Base-by-base conservation (phyloP, 768 basidiomycete genomes). In the Coprinopsis sp. region DNA sequence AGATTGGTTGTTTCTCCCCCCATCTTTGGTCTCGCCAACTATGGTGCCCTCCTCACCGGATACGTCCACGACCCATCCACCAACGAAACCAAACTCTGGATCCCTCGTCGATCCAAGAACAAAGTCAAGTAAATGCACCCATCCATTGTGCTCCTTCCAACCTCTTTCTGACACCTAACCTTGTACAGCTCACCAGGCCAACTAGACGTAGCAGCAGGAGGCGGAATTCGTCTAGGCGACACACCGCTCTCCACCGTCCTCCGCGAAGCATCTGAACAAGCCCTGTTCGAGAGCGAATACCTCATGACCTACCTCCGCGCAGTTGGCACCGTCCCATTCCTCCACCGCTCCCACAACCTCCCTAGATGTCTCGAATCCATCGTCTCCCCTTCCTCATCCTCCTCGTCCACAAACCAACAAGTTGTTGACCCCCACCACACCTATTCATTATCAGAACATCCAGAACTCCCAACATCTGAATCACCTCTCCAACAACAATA, bases 171-270 rank as follows among this genome's bases (percentile, higher is more conserved):
- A 7, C 31, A n/a, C n/a, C n/a, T n/a, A 23, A 29, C n/a, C 4
- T 16, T 54, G 24, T 36, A 33, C 38, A 67, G 66, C 14, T 67
- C 60, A 58, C 66, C 68, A 4, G 70, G 72, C 3, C 53, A 51
- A 29, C 64, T 74, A 1, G 72, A 74, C 51, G 71, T 71, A 22
- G 73, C 71, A 2, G 67, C 64, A 16, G 71, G 69, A 33, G 73
- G 73, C 13, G 70, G 72, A 1, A 70, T 74, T 50, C 66, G 60
- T 11, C 57, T 71, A 2, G 67, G 70, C 4, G 67, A 72, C 45
- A 58, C 60, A 1, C 64, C 71, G 0, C 37, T 61, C 11, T 51
- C 59, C 10, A 68, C 69, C 8, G 67, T 72, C 44, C 33, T 73
- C 30, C 70, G 68, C 3, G 72, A 73, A 56, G 67, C 66, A 33